These are phyloP conservation scores for Narthecium ossifragum DNA, from an alignment of 106 monocot genomes.

Conservation along the genomic window DNA sequence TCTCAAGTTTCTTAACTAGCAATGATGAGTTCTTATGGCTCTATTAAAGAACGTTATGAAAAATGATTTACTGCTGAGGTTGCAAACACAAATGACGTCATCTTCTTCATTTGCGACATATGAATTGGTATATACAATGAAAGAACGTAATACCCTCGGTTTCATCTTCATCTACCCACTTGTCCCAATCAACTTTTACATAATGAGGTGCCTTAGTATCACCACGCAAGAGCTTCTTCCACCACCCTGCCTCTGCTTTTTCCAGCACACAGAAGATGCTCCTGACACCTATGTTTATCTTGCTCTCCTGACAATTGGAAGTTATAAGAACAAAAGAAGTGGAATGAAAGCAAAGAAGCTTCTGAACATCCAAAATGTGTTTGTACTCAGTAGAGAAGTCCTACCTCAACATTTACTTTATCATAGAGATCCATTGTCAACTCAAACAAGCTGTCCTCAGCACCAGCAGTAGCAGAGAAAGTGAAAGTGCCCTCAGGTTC, in stretches of 20 bases:
- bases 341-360: not conserved
- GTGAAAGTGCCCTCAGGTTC: conserved; percentile 72
- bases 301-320: conserved; percentile 56
- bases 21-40: no score
- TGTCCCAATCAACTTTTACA: conserved; percentile 89
- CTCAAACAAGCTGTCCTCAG: conserved; percentile 49
- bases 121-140: no score
- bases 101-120: no score
- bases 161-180: conserved; percentile 91
- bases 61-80: no score
- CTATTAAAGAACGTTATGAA: no score
- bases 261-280: conserved; percentile 67
- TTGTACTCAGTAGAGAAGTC: not conserved
- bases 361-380: no score
- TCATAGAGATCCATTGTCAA: conserved; percentile 64
- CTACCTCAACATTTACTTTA: conserved; percentile 89
- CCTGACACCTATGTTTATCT: conserved; percentile 69
- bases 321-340: not conserved
- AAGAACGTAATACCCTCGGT: no score
- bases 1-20: no score
- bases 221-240: conserved; percentile 69
- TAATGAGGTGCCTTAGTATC: conserved; percentile 77
- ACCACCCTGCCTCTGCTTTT: conserved; percentile 73
- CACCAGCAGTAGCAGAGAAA: conserved; percentile 67
- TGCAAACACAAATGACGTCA: no score